Base-by-base conservation (phyloP, 129 eudicot genomes). In the Pittosporum tobira region DNA sequence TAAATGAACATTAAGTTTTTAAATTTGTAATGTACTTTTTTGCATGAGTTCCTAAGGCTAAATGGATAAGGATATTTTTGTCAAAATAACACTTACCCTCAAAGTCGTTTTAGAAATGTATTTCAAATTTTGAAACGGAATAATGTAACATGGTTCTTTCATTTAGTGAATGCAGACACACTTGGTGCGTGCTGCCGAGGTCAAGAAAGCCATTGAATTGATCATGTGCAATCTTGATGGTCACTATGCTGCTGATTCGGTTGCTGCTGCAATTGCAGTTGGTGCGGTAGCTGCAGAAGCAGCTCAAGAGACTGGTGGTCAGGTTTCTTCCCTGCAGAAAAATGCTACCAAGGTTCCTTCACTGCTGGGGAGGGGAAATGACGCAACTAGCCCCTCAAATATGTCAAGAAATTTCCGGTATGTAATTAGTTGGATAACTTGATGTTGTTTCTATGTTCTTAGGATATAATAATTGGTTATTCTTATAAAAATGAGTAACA, bases 81-180 rank as follows among this genome's bases (percentile, higher is more conserved):
- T n/a, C n/a, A n/a, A n/a, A n/a, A n/a, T n/a, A n/a, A n/a, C n/a
- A n/a, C n/a, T n/a, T n/a, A n/a, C n/a, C n/a, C n/a, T n/a, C n/a
- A n/a, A n/a, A n/a, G n/a, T n/a, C n/a, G n/a, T n/a, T n/a, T n/a
- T n/a, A n/a, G n/a, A n/a, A n/a, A n/a, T n/a, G 7, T 34, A 0
- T 34, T 8, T 34, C 10, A 15, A 31, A 52, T 26, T 52, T 28
- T 4, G 40, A 25, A 16, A 18, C 2, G 2, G 25, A 57, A 13
- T 19, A 15, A 36, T 67, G 74, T 80, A 71, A 81, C 83, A 71
- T 74, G 78, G 85, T 82, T 69, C 61, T 75, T 83, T 72, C 81
- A 80, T 83, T 81, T 83, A 76, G 95, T 90, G 87, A 87, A 67
- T 87, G 84, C 99, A 93, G 99, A 86, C 93, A 72, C 99, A 77